Base-by-base conservation (phyloP, 495 filamentous ascomycete genomes). In the Daldinia childiae region DNA sequence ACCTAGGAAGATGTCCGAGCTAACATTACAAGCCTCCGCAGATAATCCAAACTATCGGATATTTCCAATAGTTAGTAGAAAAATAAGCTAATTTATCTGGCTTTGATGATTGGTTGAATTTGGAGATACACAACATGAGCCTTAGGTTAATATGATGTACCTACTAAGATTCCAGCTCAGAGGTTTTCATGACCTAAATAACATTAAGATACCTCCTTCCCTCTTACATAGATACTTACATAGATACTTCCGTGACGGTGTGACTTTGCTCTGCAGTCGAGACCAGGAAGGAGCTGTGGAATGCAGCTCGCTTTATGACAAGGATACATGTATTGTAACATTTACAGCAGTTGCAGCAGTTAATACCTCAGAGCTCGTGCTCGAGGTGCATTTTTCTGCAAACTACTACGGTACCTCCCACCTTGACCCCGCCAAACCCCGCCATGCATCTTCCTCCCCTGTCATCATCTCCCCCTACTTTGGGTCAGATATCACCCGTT, bases 341-440 rank as follows among this genome's bases (percentile, higher is more conserved):
- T 58, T 24, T 7, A 32, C 29, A 34, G 32, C 32, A 34, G 8
- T 34, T 34, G 56, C 41, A 58, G 67, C 27, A 72, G 29, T 66
- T 71, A 71, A 71, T 71, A 68, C 54, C 67, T 74, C 68, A 57
- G 26, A 67, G 68, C 63, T 67, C 67, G 66, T 74, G 68, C 67
- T 71, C 38, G 36, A 61, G 67, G 63, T 61, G 72, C 65, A 74
- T 71, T 71, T 66, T 45, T 59, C 65, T 74, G 58, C 59, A 59
- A 27, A 58, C 29, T 41, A 21, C 19, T 29, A 48, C 11, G 43
- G 43, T 48, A 21, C 64, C 29, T 43, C 45, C 65, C 56, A 43
- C 24, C 45, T 74, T 50, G 11, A 71, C 69, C 72, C 72, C 69
- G 68, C 72, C 69, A 74, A 74, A 68, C 55, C 72, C 69, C 63